A percentile compares a stretch with the other conserved stretches of the same genome.
Evolutionary conservation across 2,329 filamentous ascomycete species (phyloP).

Genomic region (Scolecobasidium constrictum): DNA sequence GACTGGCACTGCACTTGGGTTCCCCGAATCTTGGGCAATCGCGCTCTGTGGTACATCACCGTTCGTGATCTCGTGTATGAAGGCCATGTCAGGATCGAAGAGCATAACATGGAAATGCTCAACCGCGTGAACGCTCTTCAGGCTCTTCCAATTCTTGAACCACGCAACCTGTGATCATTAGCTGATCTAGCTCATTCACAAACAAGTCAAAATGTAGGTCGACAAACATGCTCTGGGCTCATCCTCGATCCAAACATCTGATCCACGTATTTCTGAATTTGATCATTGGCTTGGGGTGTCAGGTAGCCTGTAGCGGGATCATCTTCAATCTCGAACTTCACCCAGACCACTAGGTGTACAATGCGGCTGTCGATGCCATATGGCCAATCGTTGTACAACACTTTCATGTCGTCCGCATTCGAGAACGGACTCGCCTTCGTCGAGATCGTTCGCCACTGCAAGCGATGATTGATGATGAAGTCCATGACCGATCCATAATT

Average conservation of each 20-base stretch:
- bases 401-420: constrained; percentile 49
- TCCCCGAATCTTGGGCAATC: not conserved
- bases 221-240: constrained; percentile 32
- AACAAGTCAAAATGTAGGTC: not conserved
- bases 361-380: constrained; percentile 74
- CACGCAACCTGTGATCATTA: constrained; percentile 51
- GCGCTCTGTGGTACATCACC: constrained; percentile 55
- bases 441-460: constrained; percentile 52
- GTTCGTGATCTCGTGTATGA: constrained; percentile 59
- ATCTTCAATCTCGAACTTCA: constrained; percentile 70
- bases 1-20: not conserved
- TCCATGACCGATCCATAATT: constrained; percentile 67
- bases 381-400: constrained; percentile 87
- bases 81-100: constrained; percentile 58
- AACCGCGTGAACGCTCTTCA: constrained; percentile 78
- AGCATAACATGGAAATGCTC: constrained; percentile 97
- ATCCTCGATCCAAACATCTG: constrained; percentile 50
- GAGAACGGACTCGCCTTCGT: constrained; percentile 16
- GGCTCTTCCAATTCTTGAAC: constrained; percentile 84
- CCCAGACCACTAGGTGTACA: constrained; percentile 84
- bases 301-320: constrained; percentile 56
- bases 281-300: constrained; percentile 48
- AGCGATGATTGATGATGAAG: constrained; percentile 60
- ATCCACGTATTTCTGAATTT: constrained; percentile 62
- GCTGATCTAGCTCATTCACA: too few species aligned